Percentiles rank a stretch among this genome's conserved stretches.
Evolutionary conservation across 176 grass and related monocot species (phyloP).

Genomic region (Eragrostis nindensis): DNA sequence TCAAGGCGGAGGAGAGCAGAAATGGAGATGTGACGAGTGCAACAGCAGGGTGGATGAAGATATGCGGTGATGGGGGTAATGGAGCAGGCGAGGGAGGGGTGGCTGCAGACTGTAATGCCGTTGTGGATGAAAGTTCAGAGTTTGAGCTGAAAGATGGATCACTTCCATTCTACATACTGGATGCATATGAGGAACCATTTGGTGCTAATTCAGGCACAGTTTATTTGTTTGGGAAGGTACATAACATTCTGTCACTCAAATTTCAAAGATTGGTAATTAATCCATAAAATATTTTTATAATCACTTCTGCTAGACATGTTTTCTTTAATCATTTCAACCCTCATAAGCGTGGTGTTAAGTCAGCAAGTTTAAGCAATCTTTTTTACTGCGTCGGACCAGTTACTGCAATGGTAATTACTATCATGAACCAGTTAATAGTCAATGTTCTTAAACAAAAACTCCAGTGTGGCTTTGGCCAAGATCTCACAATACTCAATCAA

Average conservation of each 20-base stretch:
- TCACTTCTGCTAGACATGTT: not conserved
- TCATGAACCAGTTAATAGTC: not conserved
- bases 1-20: slow-evolving; percentile 53
- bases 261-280: slow-evolving; percentile 1
- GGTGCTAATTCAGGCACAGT: slow-evolving; percentile 81
- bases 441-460: slow-evolving; percentile 2
- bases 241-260: not conserved
- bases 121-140: slow-evolving; percentile 69
- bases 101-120: slow-evolving; percentile 38
- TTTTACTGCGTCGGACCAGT: not conserved
- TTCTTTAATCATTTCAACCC: not conserved
- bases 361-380: not conserved
- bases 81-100: slow-evolving; percentile 42
- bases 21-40: slow-evolving; percentile 50
- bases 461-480: not conserved
- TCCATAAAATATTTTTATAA: not conserved
- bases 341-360: not conserved
- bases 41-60: slow-evolving; percentile 71
- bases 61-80: slow-evolving; percentile 50
- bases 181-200: slow-evolving; percentile 93
- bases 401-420: not conserved
- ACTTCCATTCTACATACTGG: slow-evolving; percentile 90
- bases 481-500: slow-evolving; percentile 6
- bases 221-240: slow-evolving; percentile 97
- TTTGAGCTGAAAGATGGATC: slow-evolving; percentile 75